These are phyloP conservation scores for Erysiphe neolycopersici DNA, from an alignment of 2,329 filamentous ascomycete species.

Conservation along the genomic window DNA sequence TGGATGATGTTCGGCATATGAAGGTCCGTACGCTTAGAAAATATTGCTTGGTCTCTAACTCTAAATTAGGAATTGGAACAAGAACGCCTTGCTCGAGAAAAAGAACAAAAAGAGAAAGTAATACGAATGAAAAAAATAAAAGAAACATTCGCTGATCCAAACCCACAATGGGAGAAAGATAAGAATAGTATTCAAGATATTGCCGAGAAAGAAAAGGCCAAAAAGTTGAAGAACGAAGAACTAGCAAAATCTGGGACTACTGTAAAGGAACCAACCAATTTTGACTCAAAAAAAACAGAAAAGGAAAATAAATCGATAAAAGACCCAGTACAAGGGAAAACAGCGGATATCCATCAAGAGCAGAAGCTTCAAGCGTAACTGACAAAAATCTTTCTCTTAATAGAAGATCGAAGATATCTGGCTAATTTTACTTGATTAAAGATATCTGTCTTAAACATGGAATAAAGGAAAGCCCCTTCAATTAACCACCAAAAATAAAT, in stretches of 20 bases:
- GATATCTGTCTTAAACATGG: too few relatives aligned
- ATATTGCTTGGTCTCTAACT: background rate
- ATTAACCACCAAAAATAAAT: too few relatives aligned
- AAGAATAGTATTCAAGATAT: slow-evolving; percentile 52
- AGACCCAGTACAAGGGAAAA: too few relatives aligned
- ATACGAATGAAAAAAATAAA: slow-evolving; percentile 55
- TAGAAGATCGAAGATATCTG: too few relatives aligned
- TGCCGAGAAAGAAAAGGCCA: slow-evolving; percentile 26
- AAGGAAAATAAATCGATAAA: too few relatives aligned
- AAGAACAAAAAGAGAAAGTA: slow-evolving; percentile 48
- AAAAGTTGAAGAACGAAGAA: slow-evolving; percentile 4
- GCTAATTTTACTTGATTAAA: too few relatives aligned
- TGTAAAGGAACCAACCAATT: background rate
- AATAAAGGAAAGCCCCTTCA: too few relatives aligned
- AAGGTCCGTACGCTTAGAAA: slow-evolving; percentile 24
- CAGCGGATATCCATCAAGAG: too few relatives aligned
- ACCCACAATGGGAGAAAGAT: slow-evolving; percentile 70
- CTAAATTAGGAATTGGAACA: slow-evolving; percentile 62
- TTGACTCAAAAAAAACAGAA: too few relatives aligned
- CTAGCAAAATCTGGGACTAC: background rate
- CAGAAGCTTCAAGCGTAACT: too few relatives aligned
- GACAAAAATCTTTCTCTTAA: too few relatives aligned
- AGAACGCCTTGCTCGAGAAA: slow-evolving; percentile 54
- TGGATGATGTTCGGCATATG: slow-evolving; percentile 94
- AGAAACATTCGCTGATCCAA: slow-evolving; percentile 51